These are phyloP conservation scores for Colletotrichum cuscutae DNA, from an alignment of 2,329 filamentous ascomycete species.

Conservation along the genomic window DNA sequence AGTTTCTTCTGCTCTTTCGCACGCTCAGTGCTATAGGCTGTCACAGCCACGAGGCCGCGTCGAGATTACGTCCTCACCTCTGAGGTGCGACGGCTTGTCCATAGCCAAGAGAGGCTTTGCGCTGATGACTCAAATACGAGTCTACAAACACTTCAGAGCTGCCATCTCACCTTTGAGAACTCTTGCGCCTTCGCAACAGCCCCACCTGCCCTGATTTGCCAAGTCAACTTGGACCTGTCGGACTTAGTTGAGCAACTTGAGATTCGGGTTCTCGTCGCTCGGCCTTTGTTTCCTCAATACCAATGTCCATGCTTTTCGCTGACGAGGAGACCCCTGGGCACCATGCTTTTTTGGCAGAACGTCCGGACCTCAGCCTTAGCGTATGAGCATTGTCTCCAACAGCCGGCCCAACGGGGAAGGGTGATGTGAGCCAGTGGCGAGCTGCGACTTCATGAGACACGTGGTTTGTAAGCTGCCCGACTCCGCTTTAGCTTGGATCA, in stretches of 20 bases:
- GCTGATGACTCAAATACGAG: background rate
- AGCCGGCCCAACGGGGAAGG: background rate
- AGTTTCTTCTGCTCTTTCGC: background rate
- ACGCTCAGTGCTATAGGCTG: background rate
- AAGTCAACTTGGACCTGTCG: background rate
- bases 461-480: background rate
- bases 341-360: background rate
- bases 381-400: background rate
- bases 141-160: background rate
- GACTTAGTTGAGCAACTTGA: background rate
- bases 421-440: background rate
- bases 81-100: background rate
- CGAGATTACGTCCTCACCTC: background rate
- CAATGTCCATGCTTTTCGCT: background rate
- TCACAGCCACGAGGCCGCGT: background rate
- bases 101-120: background rate
- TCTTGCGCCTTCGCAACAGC: constrained; percentile 7
- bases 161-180: background rate
- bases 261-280: background rate
- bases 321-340: constrained; percentile 10
- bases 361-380: background rate
- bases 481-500: background rate
- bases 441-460: background rate
- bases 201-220: background rate
- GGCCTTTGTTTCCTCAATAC: constrained; percentile 9